Evolutionary conservation across 2,329 filamentous ascomycete genomes (phyloP).

Genomic region (Coleophoma eucalyptorum): DNA sequence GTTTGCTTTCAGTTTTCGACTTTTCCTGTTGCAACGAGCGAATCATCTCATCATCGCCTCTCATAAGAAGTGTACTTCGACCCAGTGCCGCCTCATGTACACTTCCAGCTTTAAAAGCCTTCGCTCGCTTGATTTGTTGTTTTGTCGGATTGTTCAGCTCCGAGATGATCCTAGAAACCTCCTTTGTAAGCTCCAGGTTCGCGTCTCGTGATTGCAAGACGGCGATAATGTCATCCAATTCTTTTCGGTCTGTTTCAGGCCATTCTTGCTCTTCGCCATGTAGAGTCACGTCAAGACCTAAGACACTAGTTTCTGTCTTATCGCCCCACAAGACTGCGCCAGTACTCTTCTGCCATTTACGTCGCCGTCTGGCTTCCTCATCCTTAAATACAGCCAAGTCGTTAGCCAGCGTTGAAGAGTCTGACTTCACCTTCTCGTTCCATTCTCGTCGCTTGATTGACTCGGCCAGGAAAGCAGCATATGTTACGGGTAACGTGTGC

Average conservation of each 20-base stretch:
- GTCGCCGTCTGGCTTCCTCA: constrained; percentile 83
- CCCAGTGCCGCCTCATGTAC: constrained; percentile 86
- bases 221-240: constrained; percentile 72
- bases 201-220: constrained; percentile 61
- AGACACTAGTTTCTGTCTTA: constrained; percentile 61
- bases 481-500: constrained; percentile 81
- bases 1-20: constrained; percentile 64
- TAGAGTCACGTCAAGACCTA: constrained; percentile 81
- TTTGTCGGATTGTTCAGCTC: constrained; percentile 80
- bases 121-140: constrained; percentile 81
- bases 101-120: constrained; percentile 95
- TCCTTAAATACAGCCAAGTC: constrained; percentile 91
- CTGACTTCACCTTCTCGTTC: constrained; percentile 83
- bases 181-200: constrained; percentile 62
- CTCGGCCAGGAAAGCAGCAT: constrained; percentile 85
- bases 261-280: constrained; percentile 76
- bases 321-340: constrained; percentile 67
- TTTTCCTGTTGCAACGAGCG: constrained; percentile 82
- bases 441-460: constrained; percentile 84
- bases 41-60: constrained; percentile 82
- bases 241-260: constrained; percentile 72
- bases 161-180: constrained; percentile 71
- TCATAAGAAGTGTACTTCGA: constrained; percentile 78
- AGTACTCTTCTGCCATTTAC: constrained; percentile 85
- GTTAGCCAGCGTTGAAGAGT: constrained; percentile 84